phyloP scores from a whole-genome alignment of 2,329 filamentous ascomycete genomes.

The Biscogniauxia sp. region DNA sequence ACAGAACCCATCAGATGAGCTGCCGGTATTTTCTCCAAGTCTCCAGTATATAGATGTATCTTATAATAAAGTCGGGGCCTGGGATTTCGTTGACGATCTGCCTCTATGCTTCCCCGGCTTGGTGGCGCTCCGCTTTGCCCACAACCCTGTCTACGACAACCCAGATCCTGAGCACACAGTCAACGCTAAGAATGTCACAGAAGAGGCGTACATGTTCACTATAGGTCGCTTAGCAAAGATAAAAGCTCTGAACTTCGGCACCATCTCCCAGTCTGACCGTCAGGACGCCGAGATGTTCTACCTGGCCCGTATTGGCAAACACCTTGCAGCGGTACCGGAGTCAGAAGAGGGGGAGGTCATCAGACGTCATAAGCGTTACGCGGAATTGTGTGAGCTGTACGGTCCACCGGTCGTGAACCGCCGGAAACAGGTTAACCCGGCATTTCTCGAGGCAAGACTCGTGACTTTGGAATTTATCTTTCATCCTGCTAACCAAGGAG shows the following conservation, averaged over 20 bases:
- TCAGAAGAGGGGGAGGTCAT: conserved; percentile 54
- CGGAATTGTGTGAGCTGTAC: conserved; percentile 71
- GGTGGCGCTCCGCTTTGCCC: conserved; percentile 71
- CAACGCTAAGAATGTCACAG: conserved; percentile 44
- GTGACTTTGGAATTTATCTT: conserved; percentile 59
- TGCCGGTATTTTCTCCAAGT: conserved; percentile 50
- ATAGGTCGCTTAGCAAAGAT: conserved; percentile 71
- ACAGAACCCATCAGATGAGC: conserved; percentile 26
- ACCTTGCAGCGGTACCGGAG: conserved; percentile 62
- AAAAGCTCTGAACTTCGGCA: conserved; percentile 69
- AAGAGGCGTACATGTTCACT: conserved; percentile 88
- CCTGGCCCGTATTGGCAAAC: conserved; percentile 75
- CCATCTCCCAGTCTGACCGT: conserved; percentile 70
- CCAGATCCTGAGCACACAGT: conserved; percentile 35
- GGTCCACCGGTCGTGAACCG: conserved; percentile 66
- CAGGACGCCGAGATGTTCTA: conserved; percentile 93
- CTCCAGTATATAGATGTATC: conserved; percentile 71
- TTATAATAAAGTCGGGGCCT: conserved; percentile 66
- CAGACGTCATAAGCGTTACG: conserved; percentile 67
- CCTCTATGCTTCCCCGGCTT: conserved; percentile 69
- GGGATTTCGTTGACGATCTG: conserved; percentile 72
- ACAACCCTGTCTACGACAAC: conserved; percentile 78
- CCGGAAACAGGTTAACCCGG: conserved; percentile 62
- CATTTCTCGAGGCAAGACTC: conserved; percentile 78
- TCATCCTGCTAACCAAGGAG: conserved; percentile 8